Base-by-base conservation (phyloP, 345 rosid species). In the Arabidopsis arenosa region DNA sequence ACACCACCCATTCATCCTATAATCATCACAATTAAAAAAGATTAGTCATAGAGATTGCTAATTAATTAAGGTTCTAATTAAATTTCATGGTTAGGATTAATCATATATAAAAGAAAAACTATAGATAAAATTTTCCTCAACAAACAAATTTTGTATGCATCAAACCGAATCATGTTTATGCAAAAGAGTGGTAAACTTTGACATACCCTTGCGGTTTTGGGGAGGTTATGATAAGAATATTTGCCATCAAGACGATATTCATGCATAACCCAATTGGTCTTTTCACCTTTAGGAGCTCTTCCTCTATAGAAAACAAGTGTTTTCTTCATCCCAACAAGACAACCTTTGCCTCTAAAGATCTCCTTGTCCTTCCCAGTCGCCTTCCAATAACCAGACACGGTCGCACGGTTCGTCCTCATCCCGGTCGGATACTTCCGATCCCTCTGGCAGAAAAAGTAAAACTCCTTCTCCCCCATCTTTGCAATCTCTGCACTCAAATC, bases 391-490 rank as follows among this genome's bases (percentile, higher is more conserved):
- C 99, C 99, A 7, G 97, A 81, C 32, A 77, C 83, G 10, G 99
- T 95, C 2, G 99, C 99, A 41, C 99, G 88, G 63, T 95, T 95
- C 1, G 99, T 95, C 73, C 99, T 89, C 88, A 87, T 88, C 15
- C 99, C 99, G 0, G 99, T 95, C n/a, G 99, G 98, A 18, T 95
- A 95, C 77, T 95, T 95, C 70, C 93, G 76, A 57, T 95, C 99
- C 75, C 90, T 89, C 56, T 88, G 93, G 66, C 97, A 95, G 68
- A 92, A 95, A 82, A 95, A 95, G 84, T 92, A 95, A 85, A 89
- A 90, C 80, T 90, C 97, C 41, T 88, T 89, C 84, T 90, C 99
- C 0, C 97, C 99, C 91, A 90, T 95, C 91, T 92, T 95, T 59
- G 99, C 99, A 44, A 83, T 92, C 78, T 70, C 97, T 92, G 79